Evolutionary conservation across 1,284 basidiomycete species (phyloP).

Genomic region (Ceratobasidium papillatum): DNA sequence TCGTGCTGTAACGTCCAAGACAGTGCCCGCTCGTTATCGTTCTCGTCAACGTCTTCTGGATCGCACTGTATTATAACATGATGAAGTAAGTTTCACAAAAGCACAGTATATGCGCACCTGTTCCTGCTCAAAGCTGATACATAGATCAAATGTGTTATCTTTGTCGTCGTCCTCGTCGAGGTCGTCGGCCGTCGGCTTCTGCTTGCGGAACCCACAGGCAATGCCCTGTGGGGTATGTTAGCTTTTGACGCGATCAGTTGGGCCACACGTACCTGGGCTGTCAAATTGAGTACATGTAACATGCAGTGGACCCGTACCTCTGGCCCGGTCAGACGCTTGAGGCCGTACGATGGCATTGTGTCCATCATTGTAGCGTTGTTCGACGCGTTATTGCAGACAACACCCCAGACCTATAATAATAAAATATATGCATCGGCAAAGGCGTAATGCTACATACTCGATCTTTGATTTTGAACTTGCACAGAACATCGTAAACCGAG

Average conservation of each 20-base stretch:
- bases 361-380: conserved; percentile 16
- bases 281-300: conserved; percentile 6
- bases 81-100: not conserved
- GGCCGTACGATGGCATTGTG: not conserved
- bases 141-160: not conserved
- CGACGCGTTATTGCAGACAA: not conserved
- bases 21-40: not conserved
- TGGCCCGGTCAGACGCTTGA: not conserved
- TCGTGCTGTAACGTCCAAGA: not conserved
- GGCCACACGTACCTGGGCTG: not conserved
- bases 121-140: not conserved
- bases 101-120: not conserved
- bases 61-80: not conserved
- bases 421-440: not conserved
- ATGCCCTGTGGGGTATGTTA: not conserved
- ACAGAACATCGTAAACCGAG: not conserved
- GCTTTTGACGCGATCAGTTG: not conserved
- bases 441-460: not conserved
- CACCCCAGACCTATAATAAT: conserved; percentile 5
- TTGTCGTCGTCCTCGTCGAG: not conserved
- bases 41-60: not conserved
- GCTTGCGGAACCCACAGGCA: not conserved
- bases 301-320: not conserved
- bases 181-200: no score
- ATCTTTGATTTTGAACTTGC: not conserved